Base-by-base conservation (phyloP, 1,284 basidiomycete genomes). In the Crucibulum cyathiforme region DNA sequence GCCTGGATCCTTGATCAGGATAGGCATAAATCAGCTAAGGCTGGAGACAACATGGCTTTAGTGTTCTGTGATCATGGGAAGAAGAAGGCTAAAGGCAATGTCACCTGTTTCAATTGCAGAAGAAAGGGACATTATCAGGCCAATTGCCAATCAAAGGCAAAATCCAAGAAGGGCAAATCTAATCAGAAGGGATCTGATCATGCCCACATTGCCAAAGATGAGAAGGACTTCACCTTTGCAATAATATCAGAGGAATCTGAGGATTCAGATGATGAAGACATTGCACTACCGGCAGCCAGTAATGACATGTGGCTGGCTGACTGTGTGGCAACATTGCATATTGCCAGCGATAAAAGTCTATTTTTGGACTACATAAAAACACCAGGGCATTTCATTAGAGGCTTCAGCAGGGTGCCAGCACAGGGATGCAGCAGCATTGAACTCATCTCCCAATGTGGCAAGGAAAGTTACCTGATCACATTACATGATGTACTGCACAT, bases 141-240 rank as follows among this genome's bases (percentile, higher is more conserved):
- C 13, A 35, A 0, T 12, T 46, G 1, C 56, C 62, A 1, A 73
- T 71, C 3, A 76, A 31, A 31, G 31, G 31, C 31, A 31, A 35
- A 1, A 39, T 56, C 6, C 31, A 6, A 12, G 17, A 34, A 49
- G 15, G 8, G 24, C 31, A 49, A 49, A 34, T 43, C 41, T 13
- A 43, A 43, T 17, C 41, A 17, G 13, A 17, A 17, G 41, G 3
- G 17, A 13, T 43, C 41, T 13, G 13, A 43, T 15, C 41, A 43
- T 6, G 7, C 3, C 1, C 41, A 43, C 17, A 49, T 34, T 34
- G 31, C 47, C 8, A 34, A 49, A 6, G 2, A 35, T 24, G 35
- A 34, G 17, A 8, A 49, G 3, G 8, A 49, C 13, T 49, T 34
- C 35, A 13, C 24, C 4, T 49, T 49, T 49, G 8, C n/a, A 2